Base-by-base conservation (phyloP, 805 yeast genomes). In the Pichia membranifaciens region DNA sequence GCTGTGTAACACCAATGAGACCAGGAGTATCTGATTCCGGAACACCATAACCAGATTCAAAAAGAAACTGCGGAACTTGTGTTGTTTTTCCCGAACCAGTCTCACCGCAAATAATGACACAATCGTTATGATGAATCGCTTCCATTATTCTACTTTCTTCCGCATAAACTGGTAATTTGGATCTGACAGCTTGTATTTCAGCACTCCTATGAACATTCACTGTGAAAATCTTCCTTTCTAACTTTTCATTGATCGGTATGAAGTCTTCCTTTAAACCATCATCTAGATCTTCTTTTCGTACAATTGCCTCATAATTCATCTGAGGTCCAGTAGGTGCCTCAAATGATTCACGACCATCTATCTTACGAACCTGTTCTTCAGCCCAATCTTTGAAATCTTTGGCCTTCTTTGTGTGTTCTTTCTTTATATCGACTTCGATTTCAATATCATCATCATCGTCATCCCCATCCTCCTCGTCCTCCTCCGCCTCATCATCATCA, bases 71-170 rank as follows among this genome's bases (percentile, higher is more conserved):
- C 0, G 99, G 99, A 5, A 93, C 90, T 67, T 93, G 99, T 0
- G 99, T 93, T 1, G 99, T 93, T 64, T 93, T 93, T 67, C 99
- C 99, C 2, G 97, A 89, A 57, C 99, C 99, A 1, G 99, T 93
- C 58, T 90, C 98, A 73, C 99, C 99, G 69, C 97, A 91, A 22
- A 93, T 74, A 13, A 93, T 83, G 0, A 90, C 81, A 51, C 91
- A 84, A 58, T 90, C 96, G 59, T 91, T 86, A 58, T 91, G 95
- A 61, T 86, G 87, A 43, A 93, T 78, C 1, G 96, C 96, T 62
- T 93, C 99, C 97, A 93, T 88, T 43, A 93, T 86, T 47, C 81
- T 72, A 62, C 87, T 96, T 59, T 93, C 99, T 64, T 88, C 96
- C 6, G 83, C 83, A 52, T 78, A 85, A 0, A 93, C 97, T 0